phyloP scores from a whole-genome alignment of 2,329 filamentous ascomycete species.

The Aspergillus udagawae region DNA sequence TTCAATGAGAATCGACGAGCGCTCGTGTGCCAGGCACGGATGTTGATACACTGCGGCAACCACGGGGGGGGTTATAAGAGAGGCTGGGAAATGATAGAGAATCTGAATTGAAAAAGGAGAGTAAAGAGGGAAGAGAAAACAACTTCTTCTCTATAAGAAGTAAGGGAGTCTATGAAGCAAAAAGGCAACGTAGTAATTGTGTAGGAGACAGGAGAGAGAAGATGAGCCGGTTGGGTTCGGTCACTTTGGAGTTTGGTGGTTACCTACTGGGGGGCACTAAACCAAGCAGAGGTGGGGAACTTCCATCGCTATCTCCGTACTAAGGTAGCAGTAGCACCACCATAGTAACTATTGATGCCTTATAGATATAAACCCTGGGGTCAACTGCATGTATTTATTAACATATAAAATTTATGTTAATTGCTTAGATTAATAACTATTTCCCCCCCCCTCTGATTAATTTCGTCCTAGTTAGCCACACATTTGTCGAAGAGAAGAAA shows the following conservation, averaged over 20 bases:
- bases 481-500: background rate
- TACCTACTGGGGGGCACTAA: background rate
- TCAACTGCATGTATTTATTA: background rate
- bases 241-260: background rate
- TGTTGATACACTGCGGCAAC: constrained; percentile 8
- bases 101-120: background rate
- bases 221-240: background rate
- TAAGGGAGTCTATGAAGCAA: background rate
- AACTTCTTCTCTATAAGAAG: background rate
- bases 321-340: no score
- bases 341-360: background rate
- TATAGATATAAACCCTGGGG: background rate
- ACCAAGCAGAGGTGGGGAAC: background rate
- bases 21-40: constrained; percentile 12
- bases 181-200: background rate
- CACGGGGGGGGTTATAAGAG: constrained; percentile 1
- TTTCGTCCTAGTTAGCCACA: background rate
- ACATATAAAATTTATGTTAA: background rate
- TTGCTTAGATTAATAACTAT: background rate
- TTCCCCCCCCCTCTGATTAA: no score
- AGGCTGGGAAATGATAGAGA: background rate
- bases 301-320: background rate
- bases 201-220: background rate
- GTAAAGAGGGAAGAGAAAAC: background rate
- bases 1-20: constrained; percentile 6